Evolutionary conservation across 2,329 filamentous ascomycete species (phyloP).

Genomic region (Clathrospora elynae): DNA sequence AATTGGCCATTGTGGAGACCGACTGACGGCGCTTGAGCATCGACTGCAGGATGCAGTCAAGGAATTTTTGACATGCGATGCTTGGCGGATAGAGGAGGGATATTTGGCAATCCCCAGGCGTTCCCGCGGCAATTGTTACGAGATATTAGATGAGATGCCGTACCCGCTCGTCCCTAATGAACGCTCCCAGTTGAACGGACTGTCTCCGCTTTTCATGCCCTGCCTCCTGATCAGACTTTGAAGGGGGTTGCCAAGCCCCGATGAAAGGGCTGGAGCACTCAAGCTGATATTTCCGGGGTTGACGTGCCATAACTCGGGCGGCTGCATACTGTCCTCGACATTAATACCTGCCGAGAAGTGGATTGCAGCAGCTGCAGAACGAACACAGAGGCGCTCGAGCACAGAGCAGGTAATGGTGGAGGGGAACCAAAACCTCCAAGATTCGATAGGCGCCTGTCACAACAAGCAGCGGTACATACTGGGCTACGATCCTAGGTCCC

Average conservation of each 20-base stretch:
- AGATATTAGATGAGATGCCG: slow-evolving; percentile 13
- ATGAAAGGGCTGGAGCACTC: slow-evolving; percentile 4
- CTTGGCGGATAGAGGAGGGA: slow-evolving; percentile 31
- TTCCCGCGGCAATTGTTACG: slow-evolving; percentile 22
- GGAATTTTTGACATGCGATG: slow-evolving; percentile 21
- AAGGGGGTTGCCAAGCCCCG: slow-evolving; percentile 2
- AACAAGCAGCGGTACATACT: slow-evolving; percentile 31
- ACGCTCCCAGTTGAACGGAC: slow-evolving; percentile 18
- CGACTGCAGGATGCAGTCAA: slow-evolving; percentile 24
- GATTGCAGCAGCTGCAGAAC: slow-evolving; percentile 15
- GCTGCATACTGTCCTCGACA: slow-evolving; percentile 28
- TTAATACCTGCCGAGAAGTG: slow-evolving; percentile 17
- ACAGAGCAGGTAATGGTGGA: slow-evolving; percentile 26
- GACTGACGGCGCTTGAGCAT: slow-evolving; percentile 30
- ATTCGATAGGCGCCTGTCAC: slow-evolving; percentile 36
- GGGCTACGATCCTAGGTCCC: slow-evolving; percentile 27
- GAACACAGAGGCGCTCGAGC: slow-evolving; percentile 23
- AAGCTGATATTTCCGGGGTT: slow-evolving; percentile 1
- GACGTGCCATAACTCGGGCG: slow-evolving; percentile 18
- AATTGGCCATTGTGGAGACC: slow-evolving; percentile 41
- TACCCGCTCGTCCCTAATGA: slow-evolving; percentile 10
- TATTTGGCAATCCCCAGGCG: slow-evolving; percentile 25
- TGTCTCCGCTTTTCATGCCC: slow-evolving; percentile 8
- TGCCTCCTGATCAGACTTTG: slow-evolving; percentile 3
- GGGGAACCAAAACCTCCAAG: slow-evolving; percentile 16